phyloP scores from a whole-genome alignment of 768 basidiomycete species.

The Mycena maculata region DNA sequence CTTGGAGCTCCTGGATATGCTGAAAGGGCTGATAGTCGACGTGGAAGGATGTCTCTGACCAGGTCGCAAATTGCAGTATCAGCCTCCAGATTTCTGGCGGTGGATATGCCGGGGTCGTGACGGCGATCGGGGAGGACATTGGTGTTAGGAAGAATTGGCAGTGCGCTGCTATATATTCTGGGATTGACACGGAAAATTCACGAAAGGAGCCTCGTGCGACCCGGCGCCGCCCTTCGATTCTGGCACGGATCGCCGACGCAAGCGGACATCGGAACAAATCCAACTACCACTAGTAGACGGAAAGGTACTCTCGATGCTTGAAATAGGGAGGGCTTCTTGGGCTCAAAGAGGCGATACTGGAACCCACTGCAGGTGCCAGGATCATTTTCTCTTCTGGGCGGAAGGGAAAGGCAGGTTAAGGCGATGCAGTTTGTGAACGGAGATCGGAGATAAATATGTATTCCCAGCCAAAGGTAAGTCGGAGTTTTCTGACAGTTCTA shows the following conservation, averaged over 20 bases:
- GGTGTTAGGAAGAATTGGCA: background rate
- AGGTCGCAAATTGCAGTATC: constrained; percentile 15
- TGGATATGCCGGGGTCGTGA: background rate
- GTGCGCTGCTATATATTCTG: constrained; percentile 6
- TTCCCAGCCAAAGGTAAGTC: too few species aligned
- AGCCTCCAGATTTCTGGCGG: constrained; percentile 28
- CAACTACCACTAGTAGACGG: constrained; percentile 24
- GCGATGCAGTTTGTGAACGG: too few species aligned
- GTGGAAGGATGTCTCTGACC: background rate
- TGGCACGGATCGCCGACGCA: background rate
- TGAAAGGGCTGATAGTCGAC: constrained; percentile 28
- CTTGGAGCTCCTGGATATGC: constrained; percentile 20
- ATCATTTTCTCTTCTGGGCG: too few species aligned
- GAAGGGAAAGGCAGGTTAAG: too few species aligned
- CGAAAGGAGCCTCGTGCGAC: background rate
- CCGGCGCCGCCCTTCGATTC: background rate
- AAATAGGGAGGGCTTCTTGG: too few species aligned
- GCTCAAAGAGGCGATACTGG: too few species aligned
- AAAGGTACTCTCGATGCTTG: too few species aligned
- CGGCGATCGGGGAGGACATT: background rate
- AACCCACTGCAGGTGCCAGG: too few species aligned
- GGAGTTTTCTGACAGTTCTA: too few species aligned
- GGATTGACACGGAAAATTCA: background rate
- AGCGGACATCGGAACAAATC: constrained; percentile 22
- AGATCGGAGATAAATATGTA: too few species aligned